A percentile compares a stretch with the other conserved stretches of the same genome.
These are phyloP conservation scores for Mortierella sp. DNA, from an alignment of 371 early-diverging fungal species.

Conservation along the genomic window DNA sequence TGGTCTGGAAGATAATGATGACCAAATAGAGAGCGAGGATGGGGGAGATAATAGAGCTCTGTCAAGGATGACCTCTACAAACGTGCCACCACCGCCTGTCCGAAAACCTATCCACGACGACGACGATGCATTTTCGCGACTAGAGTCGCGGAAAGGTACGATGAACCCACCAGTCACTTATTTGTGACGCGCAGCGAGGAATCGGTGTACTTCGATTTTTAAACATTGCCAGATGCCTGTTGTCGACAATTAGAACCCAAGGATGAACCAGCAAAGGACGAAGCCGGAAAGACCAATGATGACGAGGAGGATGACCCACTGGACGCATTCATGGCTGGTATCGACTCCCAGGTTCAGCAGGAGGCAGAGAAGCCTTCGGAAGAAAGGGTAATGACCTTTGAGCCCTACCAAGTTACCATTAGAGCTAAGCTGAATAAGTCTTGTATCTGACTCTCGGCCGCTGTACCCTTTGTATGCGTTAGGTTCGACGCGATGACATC, in stretches of 20 bases:
- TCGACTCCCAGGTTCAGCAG: constrained; percentile 68
- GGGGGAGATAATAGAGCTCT: constrained; percentile 18
- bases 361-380: constrained; percentile 58
- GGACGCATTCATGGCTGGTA: constrained; percentile 91
- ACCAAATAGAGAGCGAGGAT: constrained; percentile 5
- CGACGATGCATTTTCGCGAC: constrained; percentile 35
- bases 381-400: constrained; percentile 50
- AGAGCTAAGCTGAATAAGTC: too few relatives aligned
- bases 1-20: constrained; percentile 14
- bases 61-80: constrained; percentile 6
- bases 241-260: constrained; percentile 3
- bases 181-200: too few relatives aligned
- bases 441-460: too few relatives aligned
- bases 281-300: constrained; percentile 28
- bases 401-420: background rate
- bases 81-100: background rate
- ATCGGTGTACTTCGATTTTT: background rate
- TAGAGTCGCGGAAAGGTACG: constrained; percentile 24
- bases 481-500: constrained; percentile 73
- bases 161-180: background rate
- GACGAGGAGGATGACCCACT: constrained; percentile 83
- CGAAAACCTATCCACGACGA: constrained; percentile 20
- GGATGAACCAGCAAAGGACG: background rate
- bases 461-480: background rate
- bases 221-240: background rate